phyloP scores from a whole-genome alignment of 805 yeast genomes.

The Cyberlindnera xylosilytica region DNA sequence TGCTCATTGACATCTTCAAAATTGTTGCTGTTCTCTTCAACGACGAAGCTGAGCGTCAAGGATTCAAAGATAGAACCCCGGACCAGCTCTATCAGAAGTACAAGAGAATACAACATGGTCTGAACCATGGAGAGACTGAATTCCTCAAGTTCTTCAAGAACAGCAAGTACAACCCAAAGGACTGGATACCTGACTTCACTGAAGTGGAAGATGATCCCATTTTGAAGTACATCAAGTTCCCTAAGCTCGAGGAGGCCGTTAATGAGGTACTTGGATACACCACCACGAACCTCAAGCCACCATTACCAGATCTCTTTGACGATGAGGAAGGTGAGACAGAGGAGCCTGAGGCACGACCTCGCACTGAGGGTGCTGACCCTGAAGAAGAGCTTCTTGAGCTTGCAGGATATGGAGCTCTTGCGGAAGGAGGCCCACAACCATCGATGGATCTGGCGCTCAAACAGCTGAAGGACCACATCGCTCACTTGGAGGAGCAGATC shows the following conservation, averaged over 20 bases:
- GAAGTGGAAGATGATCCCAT: slow-evolving; percentile 9
- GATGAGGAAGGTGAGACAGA: slow-evolving; percentile 8
- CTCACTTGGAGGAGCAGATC: slow-evolving; percentile 12
- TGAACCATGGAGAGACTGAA: slow-evolving; percentile 26
- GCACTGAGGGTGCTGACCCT: slow-evolving; percentile 6
- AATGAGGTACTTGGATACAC: slow-evolving; percentile 13
- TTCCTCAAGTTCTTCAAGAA: slow-evolving; percentile 19
- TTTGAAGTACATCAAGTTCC: slow-evolving; percentile 16
- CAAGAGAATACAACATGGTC: slow-evolving; percentile 25
- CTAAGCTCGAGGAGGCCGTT: slow-evolving; percentile 18
- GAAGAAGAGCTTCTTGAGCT: slow-evolving; percentile 21
- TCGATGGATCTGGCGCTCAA: background rate
- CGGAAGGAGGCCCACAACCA: background rate
- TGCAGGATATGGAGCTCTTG: slow-evolving; percentile 20
- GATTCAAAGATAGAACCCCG: slow-evolving; percentile 26
- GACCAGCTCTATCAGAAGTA: slow-evolving; percentile 29
- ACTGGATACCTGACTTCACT: slow-evolving; percentile 25
- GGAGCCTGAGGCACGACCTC: background rate
- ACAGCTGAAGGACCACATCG: slow-evolving; percentile 2
- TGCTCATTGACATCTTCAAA: slow-evolving; percentile 24
- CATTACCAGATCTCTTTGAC: slow-evolving; percentile 4
- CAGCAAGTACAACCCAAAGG: slow-evolving; percentile 20
- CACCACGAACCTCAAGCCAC: slow-evolving; percentile 8
- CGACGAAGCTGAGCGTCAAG: slow-evolving; percentile 20
- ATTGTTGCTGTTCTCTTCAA: slow-evolving; percentile 23